phyloP scores from a whole-genome alignment of 495 filamentous ascomycete species.

The Lepraria neglecta region DNA sequence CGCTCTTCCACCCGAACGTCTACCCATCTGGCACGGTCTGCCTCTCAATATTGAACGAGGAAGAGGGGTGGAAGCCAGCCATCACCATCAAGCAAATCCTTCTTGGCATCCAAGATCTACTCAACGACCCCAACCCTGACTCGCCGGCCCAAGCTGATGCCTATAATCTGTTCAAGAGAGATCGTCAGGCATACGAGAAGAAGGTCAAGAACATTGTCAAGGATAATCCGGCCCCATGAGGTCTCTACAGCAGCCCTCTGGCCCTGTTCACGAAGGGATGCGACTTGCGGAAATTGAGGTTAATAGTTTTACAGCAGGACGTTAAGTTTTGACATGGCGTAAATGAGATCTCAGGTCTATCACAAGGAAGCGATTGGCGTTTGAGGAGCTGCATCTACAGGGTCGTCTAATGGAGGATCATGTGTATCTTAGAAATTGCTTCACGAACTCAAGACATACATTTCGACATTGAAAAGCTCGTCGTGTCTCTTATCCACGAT shows the following conservation, averaged over 20 bases:
- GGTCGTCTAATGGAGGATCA: not conserved
- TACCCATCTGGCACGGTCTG: conserved; percentile 98
- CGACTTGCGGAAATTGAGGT: not conserved
- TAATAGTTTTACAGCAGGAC: not conserved
- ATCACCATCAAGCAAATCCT: conserved; percentile 98
- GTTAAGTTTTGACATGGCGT: not conserved
- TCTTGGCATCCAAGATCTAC: conserved; percentile 87
- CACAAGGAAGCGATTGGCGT: conserved; percentile 1
- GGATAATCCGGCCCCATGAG: conserved; percentile 70
- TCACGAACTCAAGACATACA: not conserved
- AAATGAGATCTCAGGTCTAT: not conserved
- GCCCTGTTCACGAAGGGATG: not conserved
- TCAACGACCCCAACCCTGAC: conserved; percentile 95
- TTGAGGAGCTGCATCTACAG: conserved; percentile 10
- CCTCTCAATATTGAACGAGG: conserved; percentile 95
- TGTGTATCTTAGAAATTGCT: not conserved
- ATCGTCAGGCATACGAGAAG: conserved; percentile 77
- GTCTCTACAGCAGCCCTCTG: not conserved
- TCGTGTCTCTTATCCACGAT: not conserved
- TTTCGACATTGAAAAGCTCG: not conserved
- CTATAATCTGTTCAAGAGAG: conserved; percentile 94
- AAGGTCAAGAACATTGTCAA: conserved; percentile 79
- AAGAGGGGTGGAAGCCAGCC: conserved; percentile 96
- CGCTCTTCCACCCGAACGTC: conserved; percentile 97
- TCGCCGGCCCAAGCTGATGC: conserved; percentile 95